Conservation (phyloP, 2,329 filamentous ascomycete species). For the Fusarium proliferatum region DNA sequence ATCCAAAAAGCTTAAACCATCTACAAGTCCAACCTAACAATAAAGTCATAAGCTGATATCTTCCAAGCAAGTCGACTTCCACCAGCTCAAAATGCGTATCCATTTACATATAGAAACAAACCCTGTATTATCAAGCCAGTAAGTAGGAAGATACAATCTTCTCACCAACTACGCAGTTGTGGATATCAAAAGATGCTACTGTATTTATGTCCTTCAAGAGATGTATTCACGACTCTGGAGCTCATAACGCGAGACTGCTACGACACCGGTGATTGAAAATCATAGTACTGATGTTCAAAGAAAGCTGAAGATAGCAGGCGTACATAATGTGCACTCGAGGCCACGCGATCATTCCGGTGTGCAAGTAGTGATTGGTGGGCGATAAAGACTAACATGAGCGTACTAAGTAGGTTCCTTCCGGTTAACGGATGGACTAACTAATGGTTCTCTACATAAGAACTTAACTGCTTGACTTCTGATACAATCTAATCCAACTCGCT, state of each 20-base stretch:
- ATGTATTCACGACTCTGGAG: background rate
- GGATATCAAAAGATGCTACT: background rate
- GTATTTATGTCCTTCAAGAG: background rate
- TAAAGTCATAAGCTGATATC: background rate
- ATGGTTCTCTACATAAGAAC: background rate
- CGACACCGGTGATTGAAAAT: background rate
- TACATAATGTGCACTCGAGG: background rate
- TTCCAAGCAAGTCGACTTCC: fast-evolving
- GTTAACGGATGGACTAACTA: background rate
- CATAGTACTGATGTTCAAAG: no score
- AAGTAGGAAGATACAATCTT: background rate
- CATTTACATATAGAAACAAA: background rate
- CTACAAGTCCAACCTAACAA: no score
- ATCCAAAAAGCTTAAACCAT: background rate
- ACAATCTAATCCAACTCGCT: no score
- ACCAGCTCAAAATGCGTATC: no score
- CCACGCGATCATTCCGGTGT: no score
- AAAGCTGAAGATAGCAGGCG: no score
- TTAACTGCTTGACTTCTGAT: background rate
- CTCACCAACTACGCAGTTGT: background rate
- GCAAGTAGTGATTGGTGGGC: background rate
- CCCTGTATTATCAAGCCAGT: background rate
- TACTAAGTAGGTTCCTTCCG: no score
- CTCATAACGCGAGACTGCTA: background rate
- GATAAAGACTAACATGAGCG: background rate